Evolutionary conservation across 257 asterid genomes (phyloP).

Genomic region (Apocynum venetum): DNA sequence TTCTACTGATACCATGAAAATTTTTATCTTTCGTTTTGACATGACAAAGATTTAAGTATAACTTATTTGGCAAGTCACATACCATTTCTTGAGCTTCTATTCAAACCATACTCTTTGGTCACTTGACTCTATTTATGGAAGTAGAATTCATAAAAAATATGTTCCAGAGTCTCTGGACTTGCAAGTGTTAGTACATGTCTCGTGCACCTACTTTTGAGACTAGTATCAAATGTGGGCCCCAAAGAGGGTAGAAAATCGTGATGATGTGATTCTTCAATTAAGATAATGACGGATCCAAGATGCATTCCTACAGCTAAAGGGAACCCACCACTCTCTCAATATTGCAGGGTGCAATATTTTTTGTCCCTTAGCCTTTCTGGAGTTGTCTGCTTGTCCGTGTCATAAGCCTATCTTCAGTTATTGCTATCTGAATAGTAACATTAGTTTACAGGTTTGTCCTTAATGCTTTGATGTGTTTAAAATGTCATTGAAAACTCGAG

Average conservation of each 20-base stretch:
- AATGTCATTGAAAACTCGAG: not conserved
- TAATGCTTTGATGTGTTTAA: not conserved
- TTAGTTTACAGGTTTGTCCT: not conserved
- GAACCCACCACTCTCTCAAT: not conserved
- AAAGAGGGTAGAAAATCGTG: not conserved
- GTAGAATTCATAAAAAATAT: too few relatives aligned
- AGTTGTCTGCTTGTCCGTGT: not conserved
- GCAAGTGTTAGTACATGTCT: conserved; percentile 1
- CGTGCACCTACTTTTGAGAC: not conserved
- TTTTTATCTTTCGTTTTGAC: not conserved
- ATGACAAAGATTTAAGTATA: not conserved
- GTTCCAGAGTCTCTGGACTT: not conserved
- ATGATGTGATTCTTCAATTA: not conserved
- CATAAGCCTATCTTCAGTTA: not conserved
- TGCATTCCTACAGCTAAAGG: not conserved
- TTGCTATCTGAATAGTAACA: not conserved
- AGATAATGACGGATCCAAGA: not conserved
- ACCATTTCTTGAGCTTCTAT: not conserved
- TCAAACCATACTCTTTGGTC: not conserved
- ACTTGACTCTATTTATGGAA: not conserved
- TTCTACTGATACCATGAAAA: not conserved
- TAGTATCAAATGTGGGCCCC: not conserved
- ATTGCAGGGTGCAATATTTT: not conserved
- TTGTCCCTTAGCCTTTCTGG: not conserved
- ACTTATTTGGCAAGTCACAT: not conserved